phyloP scores from a whole-genome alignment of 176 grass and related monocot species.

The Aechmea fasciata region DNA sequence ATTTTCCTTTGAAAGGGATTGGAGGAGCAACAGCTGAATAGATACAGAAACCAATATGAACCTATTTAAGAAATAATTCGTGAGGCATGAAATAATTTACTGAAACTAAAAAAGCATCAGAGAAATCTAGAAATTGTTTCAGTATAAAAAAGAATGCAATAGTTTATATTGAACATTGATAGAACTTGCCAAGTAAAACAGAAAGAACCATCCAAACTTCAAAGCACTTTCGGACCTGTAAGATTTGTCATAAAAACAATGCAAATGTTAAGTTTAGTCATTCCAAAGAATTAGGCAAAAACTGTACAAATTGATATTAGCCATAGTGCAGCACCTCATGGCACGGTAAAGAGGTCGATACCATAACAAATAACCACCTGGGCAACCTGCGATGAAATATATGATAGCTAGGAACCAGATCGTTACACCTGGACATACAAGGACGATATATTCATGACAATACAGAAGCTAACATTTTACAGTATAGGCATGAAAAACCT shows the following conservation, averaged over 20 bases:
- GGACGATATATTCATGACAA: background rate
- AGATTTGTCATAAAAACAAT: constrained; percentile 10
- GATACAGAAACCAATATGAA: constrained; percentile 57
- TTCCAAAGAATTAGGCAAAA: background rate
- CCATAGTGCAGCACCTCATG: constrained; percentile 36
- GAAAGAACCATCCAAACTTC: constrained; percentile 65
- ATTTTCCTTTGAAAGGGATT: constrained; percentile 56
- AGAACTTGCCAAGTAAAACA: constrained; percentile 49
- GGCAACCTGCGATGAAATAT: constrained; percentile 67
- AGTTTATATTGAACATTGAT: background rate
- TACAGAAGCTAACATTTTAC: background rate
- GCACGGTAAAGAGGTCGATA: constrained; percentile 66
- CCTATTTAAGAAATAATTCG: constrained; percentile 24
- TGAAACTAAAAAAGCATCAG: background rate
- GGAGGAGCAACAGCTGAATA: constrained; percentile 64
- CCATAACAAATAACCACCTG: constrained; percentile 56
- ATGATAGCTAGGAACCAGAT: constrained; percentile 69
- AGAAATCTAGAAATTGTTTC: background rate
- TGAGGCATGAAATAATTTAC: background rate
- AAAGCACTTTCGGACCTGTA: constrained; percentile 66
- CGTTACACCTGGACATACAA: constrained; percentile 46
- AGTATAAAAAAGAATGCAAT: no score
- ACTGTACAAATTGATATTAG: background rate
- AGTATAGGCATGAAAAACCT: background rate
- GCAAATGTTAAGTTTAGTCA: background rate